Evolutionary conservation across 2,329 filamentous ascomycete genomes (phyloP).

Genomic region (Hymenoscyphus fructigenus): DNA sequence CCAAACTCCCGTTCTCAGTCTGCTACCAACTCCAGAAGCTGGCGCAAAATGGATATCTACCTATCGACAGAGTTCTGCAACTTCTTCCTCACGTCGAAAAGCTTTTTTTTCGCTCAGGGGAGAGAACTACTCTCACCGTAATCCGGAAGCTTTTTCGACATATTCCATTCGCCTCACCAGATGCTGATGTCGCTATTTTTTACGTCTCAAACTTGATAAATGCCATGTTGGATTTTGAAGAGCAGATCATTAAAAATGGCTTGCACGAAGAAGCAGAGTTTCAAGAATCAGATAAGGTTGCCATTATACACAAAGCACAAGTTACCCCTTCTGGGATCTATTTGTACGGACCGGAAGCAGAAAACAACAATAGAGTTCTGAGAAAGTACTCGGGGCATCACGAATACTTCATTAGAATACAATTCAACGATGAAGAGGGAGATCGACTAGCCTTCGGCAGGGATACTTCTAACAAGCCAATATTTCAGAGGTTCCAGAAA

Average conservation of each 20-base stretch:
- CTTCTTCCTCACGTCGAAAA: conserved; percentile 45
- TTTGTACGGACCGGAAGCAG: conserved; percentile 61
- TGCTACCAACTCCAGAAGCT: conserved; percentile 64
- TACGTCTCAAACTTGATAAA: conserved; percentile 42
- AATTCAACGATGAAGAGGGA: conserved; percentile 73
- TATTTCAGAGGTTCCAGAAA: conserved; percentile 57
- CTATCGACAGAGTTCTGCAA: conserved; percentile 50
- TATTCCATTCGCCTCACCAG: conserved; percentile 55
- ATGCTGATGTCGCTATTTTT: conserved; percentile 45
- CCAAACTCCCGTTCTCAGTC: conserved; percentile 50
- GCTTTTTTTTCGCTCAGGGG: conserved; percentile 27
- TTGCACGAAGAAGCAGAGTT: conserved; percentile 31
- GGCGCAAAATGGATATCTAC: conserved; percentile 61
- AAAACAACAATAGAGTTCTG: conserved; percentile 69
- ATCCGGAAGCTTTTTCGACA: conserved; percentile 37
- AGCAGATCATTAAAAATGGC: conserved; percentile 27
- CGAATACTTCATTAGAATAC: conserved; percentile 67
- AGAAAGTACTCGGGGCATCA: conserved; percentile 59
- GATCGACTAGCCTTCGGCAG: conserved; percentile 61
- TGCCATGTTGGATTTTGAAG: conserved; percentile 43
- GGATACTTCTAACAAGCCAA: conserved; percentile 49
- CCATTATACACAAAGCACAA: conserved; percentile 28
- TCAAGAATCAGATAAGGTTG: conserved; percentile 22
- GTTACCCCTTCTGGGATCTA: conserved; percentile 60
- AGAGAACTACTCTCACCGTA: not conserved